Percentiles rank a stretch among this genome's conserved stretches.
Evolutionary conservation across 768 basidiomycete genomes (phyloP).

Genomic region (Trametes meyenii): DNA sequence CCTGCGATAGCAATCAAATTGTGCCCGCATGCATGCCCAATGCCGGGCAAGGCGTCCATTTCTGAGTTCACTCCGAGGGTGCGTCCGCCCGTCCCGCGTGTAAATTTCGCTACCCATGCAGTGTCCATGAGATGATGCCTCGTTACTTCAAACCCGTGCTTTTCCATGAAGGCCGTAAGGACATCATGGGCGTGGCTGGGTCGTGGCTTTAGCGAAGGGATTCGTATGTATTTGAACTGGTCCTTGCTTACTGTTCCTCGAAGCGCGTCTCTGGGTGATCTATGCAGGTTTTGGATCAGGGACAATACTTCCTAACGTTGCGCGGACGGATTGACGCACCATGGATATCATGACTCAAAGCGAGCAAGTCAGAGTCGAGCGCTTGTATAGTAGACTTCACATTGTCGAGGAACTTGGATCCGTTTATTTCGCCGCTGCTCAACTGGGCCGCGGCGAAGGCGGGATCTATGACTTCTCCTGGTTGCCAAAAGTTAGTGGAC

Average conservation of each 20-base stretch:
- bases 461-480: not conserved
- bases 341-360: constrained; percentile 73
- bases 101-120: constrained; percentile 74
- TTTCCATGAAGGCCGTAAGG: constrained; percentile 66
- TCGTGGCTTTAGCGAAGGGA: not conserved
- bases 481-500: constrained; percentile 11
- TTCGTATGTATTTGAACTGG: not conserved
- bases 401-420: constrained; percentile 60
- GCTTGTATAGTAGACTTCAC: constrained; percentile 58
- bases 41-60: constrained; percentile 46
- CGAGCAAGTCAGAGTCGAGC: constrained; percentile 57
- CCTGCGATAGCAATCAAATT: constrained; percentile 81
- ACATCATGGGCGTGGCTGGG: constrained; percentile 70
- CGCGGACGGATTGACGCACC: constrained; percentile 42
- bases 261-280: constrained; percentile 72
- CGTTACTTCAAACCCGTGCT: constrained; percentile 65
- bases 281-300: constrained; percentile 31
- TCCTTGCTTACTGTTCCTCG: constrained; percentile 57
- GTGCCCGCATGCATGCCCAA: constrained; percentile 77
- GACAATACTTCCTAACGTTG: not conserved
- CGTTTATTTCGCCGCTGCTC: constrained; percentile 39
- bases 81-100: constrained; percentile 65
- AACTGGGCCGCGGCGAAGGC: not conserved
- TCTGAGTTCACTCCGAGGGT: constrained; percentile 83
- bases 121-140: constrained; percentile 66